phyloP scores from a whole-genome alignment of 2,329 filamentous ascomycete species.

The Cordyceps cateniannulata region DNA sequence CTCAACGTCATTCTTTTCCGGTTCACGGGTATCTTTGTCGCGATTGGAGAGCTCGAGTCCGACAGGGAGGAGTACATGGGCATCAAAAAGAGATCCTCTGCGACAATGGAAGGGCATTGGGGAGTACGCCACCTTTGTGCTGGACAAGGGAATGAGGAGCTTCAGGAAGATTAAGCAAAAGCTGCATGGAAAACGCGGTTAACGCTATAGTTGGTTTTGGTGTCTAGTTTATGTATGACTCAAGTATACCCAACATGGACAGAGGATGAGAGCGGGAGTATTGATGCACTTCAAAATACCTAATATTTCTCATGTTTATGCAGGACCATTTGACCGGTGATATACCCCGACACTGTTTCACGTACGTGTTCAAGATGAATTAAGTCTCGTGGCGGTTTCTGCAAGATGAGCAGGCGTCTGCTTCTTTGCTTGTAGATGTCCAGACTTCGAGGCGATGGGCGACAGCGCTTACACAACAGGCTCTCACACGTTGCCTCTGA shows the following conservation, averaged over 20 bases:
- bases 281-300: too few species aligned
- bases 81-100: slow-evolving; percentile 21
- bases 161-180: slow-evolving; percentile 20
- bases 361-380: too few species aligned
- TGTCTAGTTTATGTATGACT: too few species aligned
- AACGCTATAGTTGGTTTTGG: neutral
- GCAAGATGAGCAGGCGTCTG: too few species aligned
- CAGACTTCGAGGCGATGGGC: too few species aligned
- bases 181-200: slow-evolving; percentile 12
- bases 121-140: slow-evolving; percentile 22
- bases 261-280: too few species aligned
- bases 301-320: too few species aligned
- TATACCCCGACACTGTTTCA: too few species aligned
- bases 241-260: too few species aligned
- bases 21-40: slow-evolving; percentile 16
- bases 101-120: slow-evolving; percentile 22
- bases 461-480: neutral
- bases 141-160: slow-evolving; percentile 12
- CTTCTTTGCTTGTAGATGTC: too few species aligned
- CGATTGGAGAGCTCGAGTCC: slow-evolving; percentile 17
- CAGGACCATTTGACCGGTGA: too few species aligned
- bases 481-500: neutral
- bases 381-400: too few species aligned
- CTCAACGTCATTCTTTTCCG: slow-evolving; percentile 30
- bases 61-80: slow-evolving; percentile 10